A percentile compares a stretch with the other conserved stretches of the same genome.
These are phyloP conservation scores for Hansenula sp. DNA, from an alignment of 1,139 yeast genomes.

Conservation along the genomic window DNA sequence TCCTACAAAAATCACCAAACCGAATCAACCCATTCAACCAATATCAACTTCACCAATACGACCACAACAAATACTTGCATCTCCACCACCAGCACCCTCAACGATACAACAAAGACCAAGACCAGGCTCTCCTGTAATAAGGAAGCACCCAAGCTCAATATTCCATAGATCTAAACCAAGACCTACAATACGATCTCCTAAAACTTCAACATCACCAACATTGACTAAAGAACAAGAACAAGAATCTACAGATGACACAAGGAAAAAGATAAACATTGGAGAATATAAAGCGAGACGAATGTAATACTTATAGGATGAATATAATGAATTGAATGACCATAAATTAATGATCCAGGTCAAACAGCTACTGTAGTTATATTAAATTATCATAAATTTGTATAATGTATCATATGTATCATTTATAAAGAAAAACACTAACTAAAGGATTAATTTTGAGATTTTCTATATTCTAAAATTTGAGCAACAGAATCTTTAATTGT, in stretches of 20 bases:
- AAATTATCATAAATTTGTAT: no score
- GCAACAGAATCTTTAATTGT: conserved; percentile 1
- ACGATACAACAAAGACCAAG: not conserved
- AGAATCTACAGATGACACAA: not conserved
- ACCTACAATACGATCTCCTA: not conserved
- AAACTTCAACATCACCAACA: not conserved
- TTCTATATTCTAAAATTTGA: conserved; percentile 2
- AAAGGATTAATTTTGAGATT: not conserved
- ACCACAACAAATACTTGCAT: not conserved
- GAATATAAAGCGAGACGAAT: not conserved
- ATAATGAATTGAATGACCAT: not conserved
- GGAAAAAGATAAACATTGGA: not conserved
- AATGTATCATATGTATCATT: not conserved
- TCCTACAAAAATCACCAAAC: not conserved
- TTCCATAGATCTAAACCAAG: conserved; percentile 2
- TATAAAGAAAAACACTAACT: not conserved
- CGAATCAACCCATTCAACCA: not conserved
- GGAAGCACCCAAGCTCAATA: conserved; percentile 1
- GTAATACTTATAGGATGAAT: not conserved
- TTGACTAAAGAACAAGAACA: not conserved
- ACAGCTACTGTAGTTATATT: not conserved
- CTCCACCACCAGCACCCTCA: not conserved
- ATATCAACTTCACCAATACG: not conserved
- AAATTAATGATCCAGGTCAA: no score
- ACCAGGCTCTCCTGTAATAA: no score